phyloP scores from a whole-genome alignment of 2,329 filamentous ascomycete genomes.

The Penicillium paneum region DNA sequence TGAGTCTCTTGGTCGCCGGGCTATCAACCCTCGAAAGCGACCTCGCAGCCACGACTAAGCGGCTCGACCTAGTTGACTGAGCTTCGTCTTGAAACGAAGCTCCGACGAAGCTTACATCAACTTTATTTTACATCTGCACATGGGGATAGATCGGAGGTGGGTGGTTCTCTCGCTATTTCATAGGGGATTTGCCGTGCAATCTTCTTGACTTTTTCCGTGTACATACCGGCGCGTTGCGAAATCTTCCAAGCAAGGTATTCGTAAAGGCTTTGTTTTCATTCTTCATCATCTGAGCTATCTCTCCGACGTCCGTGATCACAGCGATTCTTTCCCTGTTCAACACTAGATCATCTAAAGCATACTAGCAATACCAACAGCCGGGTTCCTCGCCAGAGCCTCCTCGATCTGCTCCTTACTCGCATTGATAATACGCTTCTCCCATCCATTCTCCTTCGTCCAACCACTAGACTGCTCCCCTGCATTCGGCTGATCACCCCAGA shows the following conservation, averaged over 20 bases:
- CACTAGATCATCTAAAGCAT: background rate
- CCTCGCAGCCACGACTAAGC: slow-evolving; percentile 1
- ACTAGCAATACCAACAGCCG: background rate
- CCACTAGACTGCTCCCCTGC: background rate
- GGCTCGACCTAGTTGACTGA: background rate
- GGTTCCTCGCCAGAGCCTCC: slow-evolving; percentile 3
- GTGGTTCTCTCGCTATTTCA: background rate
- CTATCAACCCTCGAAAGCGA: slow-evolving; percentile 5
- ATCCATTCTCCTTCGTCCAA: background rate
- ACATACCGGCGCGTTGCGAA: background rate
- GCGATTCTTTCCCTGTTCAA: background rate
- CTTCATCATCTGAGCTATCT: background rate
- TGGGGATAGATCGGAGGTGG: background rate
- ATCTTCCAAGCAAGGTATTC: background rate
- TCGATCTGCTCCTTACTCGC: slow-evolving; percentile 13
- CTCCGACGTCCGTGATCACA: background rate
- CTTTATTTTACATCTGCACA: background rate
- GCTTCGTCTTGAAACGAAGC: too few relatives aligned
- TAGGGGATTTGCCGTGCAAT: background rate
- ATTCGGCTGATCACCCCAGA: slow-evolving; percentile 15
- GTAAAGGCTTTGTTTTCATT: background rate
- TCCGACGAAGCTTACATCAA: background rate
- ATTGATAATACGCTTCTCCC: background rate
- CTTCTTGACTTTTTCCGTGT: background rate
- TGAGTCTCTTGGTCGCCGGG: background rate